Evolutionary conservation across 2,329 filamentous ascomycete genomes (phyloP).

Genomic region (Sarocladium brachiariae): DNA sequence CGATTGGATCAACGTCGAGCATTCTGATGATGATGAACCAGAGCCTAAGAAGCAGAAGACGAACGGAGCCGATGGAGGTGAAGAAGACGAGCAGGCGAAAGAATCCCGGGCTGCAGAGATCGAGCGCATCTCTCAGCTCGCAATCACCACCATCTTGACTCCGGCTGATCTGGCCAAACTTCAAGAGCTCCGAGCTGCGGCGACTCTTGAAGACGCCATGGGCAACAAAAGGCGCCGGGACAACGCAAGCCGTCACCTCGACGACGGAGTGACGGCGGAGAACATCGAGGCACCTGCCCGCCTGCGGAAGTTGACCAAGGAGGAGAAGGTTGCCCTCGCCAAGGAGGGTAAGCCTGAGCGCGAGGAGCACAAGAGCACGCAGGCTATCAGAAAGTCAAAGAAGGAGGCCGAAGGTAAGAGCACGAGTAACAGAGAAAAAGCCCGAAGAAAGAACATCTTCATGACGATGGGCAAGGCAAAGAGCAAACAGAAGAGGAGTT

Average conservation of each 20-base stretch:
- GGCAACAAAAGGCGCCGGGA: conserved; percentile 40
- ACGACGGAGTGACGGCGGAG: conserved; percentile 83
- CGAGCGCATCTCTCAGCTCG: conserved; percentile 61
- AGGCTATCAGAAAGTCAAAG: conserved; percentile 77
- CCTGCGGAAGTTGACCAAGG: conserved; percentile 78
- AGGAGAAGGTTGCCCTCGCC: conserved; percentile 78
- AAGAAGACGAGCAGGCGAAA: conserved; percentile 36
- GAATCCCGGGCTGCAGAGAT: conserved; percentile 37
- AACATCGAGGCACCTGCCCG: conserved; percentile 84
- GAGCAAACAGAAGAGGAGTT: conserved; percentile 88
- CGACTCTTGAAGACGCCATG: conserved; percentile 61
- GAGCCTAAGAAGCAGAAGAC: conserved; percentile 40
- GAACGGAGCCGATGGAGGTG: conserved; percentile 18
- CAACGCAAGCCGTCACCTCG: conserved; percentile 57
- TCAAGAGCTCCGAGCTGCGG: conserved; percentile 72
- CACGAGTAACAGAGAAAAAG: conserved; percentile 95
- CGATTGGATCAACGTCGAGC: conserved; percentile 89
- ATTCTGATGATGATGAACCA: conserved; percentile 70
- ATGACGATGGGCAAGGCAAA: conserved; percentile 98
- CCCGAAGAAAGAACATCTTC: conserved; percentile 93
- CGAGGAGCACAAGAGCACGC: conserved; percentile 76
- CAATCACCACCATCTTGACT: conserved; percentile 90
- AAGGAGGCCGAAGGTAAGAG: conserved; percentile 89
- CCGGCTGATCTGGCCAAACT: conserved; percentile 95
- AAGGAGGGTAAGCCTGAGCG: conserved; percentile 74